Evolutionary conservation across 2,329 filamentous ascomycete species (phyloP), one percentile per base, ranked within the genome.

Genomic region (Rutstroemia sydowiana): DNA sequence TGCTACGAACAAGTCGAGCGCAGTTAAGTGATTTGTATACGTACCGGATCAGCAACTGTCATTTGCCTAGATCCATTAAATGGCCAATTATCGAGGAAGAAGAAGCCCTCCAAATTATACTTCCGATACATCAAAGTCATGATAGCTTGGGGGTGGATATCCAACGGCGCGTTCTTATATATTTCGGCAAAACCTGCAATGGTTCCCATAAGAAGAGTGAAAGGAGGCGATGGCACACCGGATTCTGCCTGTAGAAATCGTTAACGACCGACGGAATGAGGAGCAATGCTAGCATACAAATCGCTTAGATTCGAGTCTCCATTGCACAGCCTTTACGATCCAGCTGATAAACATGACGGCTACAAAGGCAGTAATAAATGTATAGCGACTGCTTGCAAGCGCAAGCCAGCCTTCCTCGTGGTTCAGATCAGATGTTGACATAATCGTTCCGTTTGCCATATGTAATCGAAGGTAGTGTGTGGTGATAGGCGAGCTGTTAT

Each of bases 71-170:
- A 37, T 18, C 13, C 32, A 46, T 46, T 46, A 3, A 51, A 51
- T 14, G 48, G 48, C 48, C 48, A 51, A 40, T 51, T 51, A 26
- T 51, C 48, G 18, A 51, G 18, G 23, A 46, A 18, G 13, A 51
- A 51, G 16, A 51, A 21, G 26, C 32, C 48, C 5, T 41, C 46
- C 14, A 51, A 26, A 11, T 40, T 39, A 3, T 51, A 51, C 7
- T 46, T 23, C 7, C 41, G 8, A 21, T 51, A 51, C 13, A 51
- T 46, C 48, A 51, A 46, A 10, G 48, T 51, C 48, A 51, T 51
- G n/a, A 51, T 51, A 3, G 32, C 42, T 40, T 51, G 48, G 26
- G 48, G 48, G 31, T 51, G 48, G 4, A 36, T 34, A n/a, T 23
- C 40, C 23, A 39, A 18, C 8, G 48, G 48, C 26, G 48, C 48